Percentiles rank a stretch among this genome's conserved stretches.
Evolutionary conservation across 768 basidiomycete species (phyloP).

Genomic region (Boletus fagicola): DNA sequence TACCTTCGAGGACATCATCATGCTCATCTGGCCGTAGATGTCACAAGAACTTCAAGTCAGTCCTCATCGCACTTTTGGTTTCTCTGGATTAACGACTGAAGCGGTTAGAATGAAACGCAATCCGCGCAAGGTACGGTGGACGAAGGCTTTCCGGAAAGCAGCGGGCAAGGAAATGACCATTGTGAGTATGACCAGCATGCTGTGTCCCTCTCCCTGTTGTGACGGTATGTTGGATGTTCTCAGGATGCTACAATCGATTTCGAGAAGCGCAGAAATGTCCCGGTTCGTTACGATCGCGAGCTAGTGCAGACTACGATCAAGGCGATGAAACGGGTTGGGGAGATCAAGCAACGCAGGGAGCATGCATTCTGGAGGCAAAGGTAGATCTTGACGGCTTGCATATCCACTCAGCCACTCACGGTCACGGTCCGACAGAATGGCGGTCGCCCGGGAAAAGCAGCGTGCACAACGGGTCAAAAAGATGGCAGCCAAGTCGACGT

Average conservation of each 20-base stretch:
- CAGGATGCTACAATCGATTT: slow-evolving; percentile 99
- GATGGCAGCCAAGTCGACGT: slow-evolving; percentile 49
- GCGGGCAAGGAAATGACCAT: slow-evolving; percentile 99
- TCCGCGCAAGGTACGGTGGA: slow-evolving; percentile 98
- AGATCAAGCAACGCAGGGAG: slow-evolving; percentile 89
- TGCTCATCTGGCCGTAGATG: slow-evolving; percentile 54
- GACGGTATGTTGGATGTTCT: background rate
- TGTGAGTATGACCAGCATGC: slow-evolving; percentile 46
- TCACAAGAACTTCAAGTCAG: slow-evolving; percentile 99
- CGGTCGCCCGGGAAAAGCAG: slow-evolving; percentile 73
- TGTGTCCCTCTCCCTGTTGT: background rate
- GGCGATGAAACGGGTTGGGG: slow-evolving; percentile 93
- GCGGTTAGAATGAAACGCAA: slow-evolving; percentile 92
- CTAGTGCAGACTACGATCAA: slow-evolving; percentile 89
- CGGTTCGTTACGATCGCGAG: slow-evolving; percentile 95
- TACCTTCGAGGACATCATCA: background rate
- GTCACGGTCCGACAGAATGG: slow-evolving; percentile 61
- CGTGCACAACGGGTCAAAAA: slow-evolving; percentile 69
- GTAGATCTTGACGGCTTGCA: slow-evolving; percentile 34
- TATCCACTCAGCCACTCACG: background rate
- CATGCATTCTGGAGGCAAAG: slow-evolving; percentile 95
- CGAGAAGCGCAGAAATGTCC: slow-evolving; percentile 97
- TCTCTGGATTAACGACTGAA: slow-evolving; percentile 1
- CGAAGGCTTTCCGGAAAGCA: slow-evolving; percentile 98
- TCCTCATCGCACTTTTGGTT: background rate